Evolutionary conservation across 2,329 filamentous ascomycete genomes (phyloP), one percentile per base, ranked within the genome.

Genomic region (Cladosporium halotolerans): DNA sequence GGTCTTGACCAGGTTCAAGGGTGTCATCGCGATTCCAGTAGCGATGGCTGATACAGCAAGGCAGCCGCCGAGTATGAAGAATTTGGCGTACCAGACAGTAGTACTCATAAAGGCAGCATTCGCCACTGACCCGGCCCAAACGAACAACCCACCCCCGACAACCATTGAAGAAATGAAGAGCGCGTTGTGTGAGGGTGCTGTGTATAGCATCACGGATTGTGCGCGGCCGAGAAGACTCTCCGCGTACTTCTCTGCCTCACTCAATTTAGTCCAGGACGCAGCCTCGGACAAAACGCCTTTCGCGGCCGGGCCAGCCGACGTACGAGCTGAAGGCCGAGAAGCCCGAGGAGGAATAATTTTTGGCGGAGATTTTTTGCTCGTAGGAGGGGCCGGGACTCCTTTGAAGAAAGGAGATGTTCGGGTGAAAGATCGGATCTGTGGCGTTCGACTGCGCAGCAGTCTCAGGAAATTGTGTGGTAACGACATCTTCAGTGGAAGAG

Each of bases 401-500:
- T 14, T 42, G 9, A 44, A 33, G 32, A 51, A 51, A 51, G 48
- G 48, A 51, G 48, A 44, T 41, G 44, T 14, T 7, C 44, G 48
- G 4, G 48, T 44, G 32, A 51, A 51, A 51, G 40, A 51, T 10
- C 48, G 43, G 18, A 51, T 44, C 11, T 51, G 48, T 19, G 48
- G 13, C 16, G 32, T 32, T 3, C 48, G 40, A 33, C 48, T 51
- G 18, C 40, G 40, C 40, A 51, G 48, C 32, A 51, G 48, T 33
- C 48, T 34, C 18, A 51, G 41, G 4, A 39, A 31, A 13, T 16
- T 14, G 38, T 43, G 48, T 14, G 48, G 23, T 28, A 28, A 51
- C n/a, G 48, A 42, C 48, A 51, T 51, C 13, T 38, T 23, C 5
- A 3, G 32, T 28, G 23, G 3, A 5, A 28, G 23, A 28, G 23